Conservation (phyloP, 2,329 filamentous ascomycete species). For the Acrocalymma vagum region DNA sequence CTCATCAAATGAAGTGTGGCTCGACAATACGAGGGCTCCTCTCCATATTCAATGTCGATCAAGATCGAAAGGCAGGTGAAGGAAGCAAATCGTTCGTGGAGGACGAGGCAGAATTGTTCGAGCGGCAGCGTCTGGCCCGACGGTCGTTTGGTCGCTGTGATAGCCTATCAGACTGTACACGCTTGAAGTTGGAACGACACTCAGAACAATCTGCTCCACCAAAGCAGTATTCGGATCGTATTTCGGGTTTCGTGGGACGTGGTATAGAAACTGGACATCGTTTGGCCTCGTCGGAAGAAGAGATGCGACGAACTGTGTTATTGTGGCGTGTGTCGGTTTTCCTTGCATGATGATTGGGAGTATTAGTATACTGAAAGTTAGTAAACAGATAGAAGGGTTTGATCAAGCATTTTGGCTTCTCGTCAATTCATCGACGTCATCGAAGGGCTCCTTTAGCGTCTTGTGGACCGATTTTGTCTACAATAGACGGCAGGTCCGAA, state of each 20-base stretch:
- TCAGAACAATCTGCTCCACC: conserved; percentile 39
- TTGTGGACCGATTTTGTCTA: no score
- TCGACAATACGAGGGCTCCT: conserved; percentile 41
- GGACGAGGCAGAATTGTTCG: conserved; percentile 14
- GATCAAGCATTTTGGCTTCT: no score
- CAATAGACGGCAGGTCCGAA: no score
- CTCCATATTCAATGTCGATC: conserved; percentile 34
- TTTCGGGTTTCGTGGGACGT: conserved; percentile 35
- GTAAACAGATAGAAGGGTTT: no score
- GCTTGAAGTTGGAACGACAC: conserved; percentile 38
- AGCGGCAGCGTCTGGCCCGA: conserved; percentile 3
- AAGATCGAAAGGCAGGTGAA: conserved; percentile 43
- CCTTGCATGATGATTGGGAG: conserved; percentile 23
- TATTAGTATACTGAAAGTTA: conserved; percentile 11
- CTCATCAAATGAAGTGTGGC: conserved; percentile 50
- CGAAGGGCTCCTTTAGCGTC: no score
- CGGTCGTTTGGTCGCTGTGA: conserved; percentile 8
- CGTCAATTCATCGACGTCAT: conserved; percentile 33
- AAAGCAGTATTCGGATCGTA: conserved; percentile 38
- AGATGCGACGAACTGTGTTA: conserved; percentile 36
- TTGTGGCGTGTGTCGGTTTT: conserved; percentile 35
- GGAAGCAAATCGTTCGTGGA: conserved; percentile 40
- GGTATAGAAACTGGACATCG: conserved; percentile 45
- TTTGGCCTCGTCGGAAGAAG: conserved; percentile 39
- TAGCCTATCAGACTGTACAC: conserved; percentile 39